Base-by-base conservation (phyloP, 257 asterid genomes). In the Voacanga thouarsii region DNA sequence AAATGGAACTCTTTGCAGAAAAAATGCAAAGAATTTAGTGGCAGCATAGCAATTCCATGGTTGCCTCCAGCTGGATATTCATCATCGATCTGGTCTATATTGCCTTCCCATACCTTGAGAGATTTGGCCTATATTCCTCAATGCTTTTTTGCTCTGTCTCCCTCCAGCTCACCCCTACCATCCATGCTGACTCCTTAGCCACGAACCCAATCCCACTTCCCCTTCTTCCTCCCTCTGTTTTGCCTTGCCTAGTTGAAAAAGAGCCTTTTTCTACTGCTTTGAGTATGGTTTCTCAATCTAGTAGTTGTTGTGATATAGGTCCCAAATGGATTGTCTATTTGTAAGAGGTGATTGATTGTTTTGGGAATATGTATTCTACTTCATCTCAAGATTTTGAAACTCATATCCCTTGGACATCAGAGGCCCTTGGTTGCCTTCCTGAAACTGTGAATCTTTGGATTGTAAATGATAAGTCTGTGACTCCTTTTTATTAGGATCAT, bases 391-490 rank as follows among this genome's bases (percentile, higher is more conserved):
- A 92, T 73, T 84, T 92, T 53, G 97, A 89, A 66, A 84, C 76
- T 65, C 84, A 94, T 50, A 78, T 90, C 63, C 81, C 80, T 16
- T 94, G 96, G 96, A 97, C 97, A 47, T 84, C 85, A 1, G 93
- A 86, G 82, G 98, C 97, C 45, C 82, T 92, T 4, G 97, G 97
- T 18, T 85, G 87, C 76, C 71, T 50, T 77, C 97, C 97, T 61
- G 98, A 94, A 68, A 96, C 98, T 7, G 94, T 94, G 83, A 92
- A 92, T 83, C 79, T 92, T 81, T 94, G 97, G 98, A 63, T 94
- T 14, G 98, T 97, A 39, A 90, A 86, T 47, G 79, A 65, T 8
- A 75, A 72, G 21, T 92, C 96, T 1, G 96, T 90, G 74, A 94
- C 98, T 55, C 87, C 90, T 5, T 92, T 92, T 80, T 96, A 90